Evolutionary conservation across 176 grass and related monocot species (phyloP).

Genomic region (sorghum (Sorghum bicolor)): DNA sequence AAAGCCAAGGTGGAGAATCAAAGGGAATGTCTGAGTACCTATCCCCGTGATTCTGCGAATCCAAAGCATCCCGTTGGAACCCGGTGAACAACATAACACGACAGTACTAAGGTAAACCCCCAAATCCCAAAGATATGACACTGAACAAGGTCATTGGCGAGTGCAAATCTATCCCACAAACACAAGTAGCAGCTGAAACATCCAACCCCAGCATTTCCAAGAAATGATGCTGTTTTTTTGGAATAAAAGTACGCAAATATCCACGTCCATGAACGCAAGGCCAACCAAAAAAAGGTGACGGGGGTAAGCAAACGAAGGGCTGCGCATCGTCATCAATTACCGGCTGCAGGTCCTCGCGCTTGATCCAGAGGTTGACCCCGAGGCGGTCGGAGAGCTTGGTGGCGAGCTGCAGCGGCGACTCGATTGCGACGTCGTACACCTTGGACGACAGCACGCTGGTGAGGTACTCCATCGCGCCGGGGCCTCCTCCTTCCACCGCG

Average conservation of each 20-base stretch:
- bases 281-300: not conserved
- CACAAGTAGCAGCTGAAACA: not conserved
- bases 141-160: not conserved
- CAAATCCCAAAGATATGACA: not conserved
- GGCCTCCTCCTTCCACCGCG: slow-evolving; percentile 13
- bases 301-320: not conserved
- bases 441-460: slow-evolving; percentile 70
- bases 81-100: not conserved
- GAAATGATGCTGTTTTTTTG: not conserved
- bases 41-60: not conserved
- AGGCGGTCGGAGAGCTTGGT: slow-evolving; percentile 68
- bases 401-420: slow-evolving; percentile 77
- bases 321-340: slow-evolving; percentile 28
- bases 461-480: slow-evolving; percentile 88
- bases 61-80: slow-evolving; percentile 11
- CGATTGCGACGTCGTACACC: slow-evolving; percentile 91
- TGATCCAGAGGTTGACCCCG: slow-evolving; percentile 66
- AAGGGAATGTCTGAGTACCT: not conserved
- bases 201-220: not conserved
- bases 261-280: not conserved
- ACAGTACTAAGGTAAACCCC: not conserved
- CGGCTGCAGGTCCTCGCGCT: slow-evolving; percentile 94
- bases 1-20: not conserved
- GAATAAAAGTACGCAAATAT: not conserved
- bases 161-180: not conserved